Conservation (phyloP, 352 stramenopile species). For the Globisporangium cylindrosporum region DNA sequence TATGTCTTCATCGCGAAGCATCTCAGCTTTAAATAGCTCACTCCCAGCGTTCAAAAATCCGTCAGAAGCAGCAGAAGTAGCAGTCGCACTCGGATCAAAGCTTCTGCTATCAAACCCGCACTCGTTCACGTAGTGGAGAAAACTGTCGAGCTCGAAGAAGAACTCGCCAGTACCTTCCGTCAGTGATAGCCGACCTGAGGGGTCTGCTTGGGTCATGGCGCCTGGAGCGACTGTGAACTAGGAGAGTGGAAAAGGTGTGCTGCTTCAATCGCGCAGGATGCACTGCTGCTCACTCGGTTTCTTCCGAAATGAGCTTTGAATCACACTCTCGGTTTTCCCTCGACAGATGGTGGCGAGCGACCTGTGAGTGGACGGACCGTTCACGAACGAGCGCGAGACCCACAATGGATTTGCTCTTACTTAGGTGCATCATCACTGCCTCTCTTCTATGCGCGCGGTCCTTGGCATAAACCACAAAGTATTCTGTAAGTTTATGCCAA, state of each 20-base stretch:
- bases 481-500: neutral
- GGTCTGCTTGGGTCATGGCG: neutral
- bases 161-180: slow-evolving; percentile 17
- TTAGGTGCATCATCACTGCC: neutral
- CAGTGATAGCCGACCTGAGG: neutral
- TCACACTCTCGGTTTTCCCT: neutral
- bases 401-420: neutral
- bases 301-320: neutral
- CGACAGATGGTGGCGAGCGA: neutral
- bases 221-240: neutral
- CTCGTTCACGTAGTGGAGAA: slow-evolving; percentile 30
- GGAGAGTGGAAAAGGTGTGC: neutral
- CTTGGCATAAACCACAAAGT: neutral
- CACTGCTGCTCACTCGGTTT: neutral
- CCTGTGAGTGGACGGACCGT: neutral
- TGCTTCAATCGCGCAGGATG: neutral
- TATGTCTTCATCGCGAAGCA: neutral
- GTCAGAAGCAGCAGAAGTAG: neutral
- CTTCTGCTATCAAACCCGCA: slow-evolving; percentile 5
- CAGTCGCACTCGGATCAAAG: slow-evolving; percentile 14
- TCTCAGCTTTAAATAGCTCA: neutral
- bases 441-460: neutral
- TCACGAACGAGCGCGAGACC: neutral
- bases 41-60: too few species aligned
- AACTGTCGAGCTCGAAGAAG: slow-evolving; percentile 42